Percentiles rank a stretch among this genome's conserved stretches.
Evolutionary conservation across 2,329 filamentous ascomycete genomes (phyloP).

Genomic region (Sclerotinia borealis): DNA sequence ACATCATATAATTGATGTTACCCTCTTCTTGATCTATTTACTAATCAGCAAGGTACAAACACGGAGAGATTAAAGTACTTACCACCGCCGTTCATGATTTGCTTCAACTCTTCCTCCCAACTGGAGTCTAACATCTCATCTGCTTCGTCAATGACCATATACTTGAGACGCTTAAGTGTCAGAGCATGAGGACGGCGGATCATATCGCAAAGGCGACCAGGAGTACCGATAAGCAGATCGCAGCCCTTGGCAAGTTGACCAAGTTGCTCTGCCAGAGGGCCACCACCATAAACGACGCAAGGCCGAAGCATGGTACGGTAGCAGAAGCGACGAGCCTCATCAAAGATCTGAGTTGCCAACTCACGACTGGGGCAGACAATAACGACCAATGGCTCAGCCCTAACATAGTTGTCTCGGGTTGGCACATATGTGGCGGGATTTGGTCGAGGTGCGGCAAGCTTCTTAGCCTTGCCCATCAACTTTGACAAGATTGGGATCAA

Average conservation of each 20-base stretch:
- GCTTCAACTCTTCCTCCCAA: constrained; percentile 70
- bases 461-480: constrained; percentile 93
- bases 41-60: constrained; percentile 16
- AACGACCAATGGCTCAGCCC: constrained; percentile 82
- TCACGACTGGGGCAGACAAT: constrained; percentile 84
- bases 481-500: constrained; percentile 82
- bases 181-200: constrained; percentile 65
- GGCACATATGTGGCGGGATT: constrained; percentile 51
- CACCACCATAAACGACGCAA: constrained; percentile 82
- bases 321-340: constrained; percentile 85
- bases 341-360: constrained; percentile 89
- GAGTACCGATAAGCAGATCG: constrained; percentile 81
- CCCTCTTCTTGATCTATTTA: constrained; percentile 68
- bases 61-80: constrained; percentile 35
- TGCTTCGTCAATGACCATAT: constrained; percentile 83
- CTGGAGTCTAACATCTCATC: constrained; percentile 82
- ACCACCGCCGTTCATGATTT: constrained; percentile 78
- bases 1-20: constrained; percentile 68
- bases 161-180: constrained; percentile 70
- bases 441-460: constrained; percentile 72
- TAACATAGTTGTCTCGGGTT: constrained; percentile 42
- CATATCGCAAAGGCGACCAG: constrained; percentile 80
- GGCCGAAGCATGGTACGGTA: constrained; percentile 94
- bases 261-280: constrained; percentile 62
- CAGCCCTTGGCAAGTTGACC: constrained; percentile 75